Conservation (phyloP, 2,329 filamentous ascomycete species). For the Rhynchosporium secalis region DNA sequence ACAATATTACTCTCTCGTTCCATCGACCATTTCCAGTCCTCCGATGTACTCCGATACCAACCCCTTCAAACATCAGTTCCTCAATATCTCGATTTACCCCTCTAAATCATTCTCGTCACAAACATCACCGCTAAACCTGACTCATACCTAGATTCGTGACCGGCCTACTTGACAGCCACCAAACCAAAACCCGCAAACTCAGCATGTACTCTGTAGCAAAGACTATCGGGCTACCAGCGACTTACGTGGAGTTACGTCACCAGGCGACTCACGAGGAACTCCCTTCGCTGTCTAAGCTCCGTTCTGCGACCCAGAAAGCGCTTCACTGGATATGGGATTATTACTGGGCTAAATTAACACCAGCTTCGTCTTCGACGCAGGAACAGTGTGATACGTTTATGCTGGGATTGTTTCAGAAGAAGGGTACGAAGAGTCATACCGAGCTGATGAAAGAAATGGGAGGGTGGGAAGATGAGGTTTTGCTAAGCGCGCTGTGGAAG, state of each 20-base stretch:
- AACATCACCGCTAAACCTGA: background rate
- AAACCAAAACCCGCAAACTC: conserved; percentile 64
- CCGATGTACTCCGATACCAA: background rate
- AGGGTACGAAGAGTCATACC: conserved; percentile 30
- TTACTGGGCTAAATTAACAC: conserved; percentile 67
- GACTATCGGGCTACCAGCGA: conserved; percentile 67
- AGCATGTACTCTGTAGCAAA: conserved; percentile 73
- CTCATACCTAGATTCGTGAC: conserved; percentile 66
- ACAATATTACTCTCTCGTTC: background rate
- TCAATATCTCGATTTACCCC: background rate
- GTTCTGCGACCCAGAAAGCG: conserved; percentile 67
- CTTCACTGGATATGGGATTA: conserved; percentile 85
- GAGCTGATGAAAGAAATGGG: conserved; percentile 22
- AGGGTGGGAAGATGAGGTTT: conserved; percentile 27
- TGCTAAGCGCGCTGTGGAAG: conserved; percentile 31
- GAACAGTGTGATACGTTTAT: conserved; percentile 34
- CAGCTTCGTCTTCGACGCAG: conserved; percentile 7
- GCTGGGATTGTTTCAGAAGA: conserved; percentile 24
- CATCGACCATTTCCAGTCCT: background rate
- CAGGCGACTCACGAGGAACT: conserved; percentile 88
- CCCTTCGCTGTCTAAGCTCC: conserved; percentile 71
- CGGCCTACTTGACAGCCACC: conserved; percentile 73
- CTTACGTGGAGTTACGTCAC: conserved; percentile 86
- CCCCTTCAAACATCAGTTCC: background rate
- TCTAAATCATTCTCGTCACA: background rate